Conservation (phyloP, 208 protist species). For the Entamoeba moshkovskii region DNA sequence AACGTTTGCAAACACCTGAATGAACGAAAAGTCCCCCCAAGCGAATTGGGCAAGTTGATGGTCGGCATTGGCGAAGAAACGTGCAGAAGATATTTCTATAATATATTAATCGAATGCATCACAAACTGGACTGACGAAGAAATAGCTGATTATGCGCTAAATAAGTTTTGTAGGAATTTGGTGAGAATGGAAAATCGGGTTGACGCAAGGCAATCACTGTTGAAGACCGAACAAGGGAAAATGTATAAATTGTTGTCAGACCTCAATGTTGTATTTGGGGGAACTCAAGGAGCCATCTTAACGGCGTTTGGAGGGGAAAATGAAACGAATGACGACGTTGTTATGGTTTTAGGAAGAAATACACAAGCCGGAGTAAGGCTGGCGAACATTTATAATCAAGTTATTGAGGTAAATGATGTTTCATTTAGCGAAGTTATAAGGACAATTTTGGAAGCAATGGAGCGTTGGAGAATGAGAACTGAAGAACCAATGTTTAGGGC, state of each 20-base stretch:
- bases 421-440: not conserved
- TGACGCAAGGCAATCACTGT: not conserved
- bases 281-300: not conserved
- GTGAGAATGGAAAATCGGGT: not conserved
- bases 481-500: not conserved
- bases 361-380: not conserved
- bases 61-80: not conserved
- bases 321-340: not conserved
- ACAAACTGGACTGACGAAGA: not conserved
- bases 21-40: not conserved
- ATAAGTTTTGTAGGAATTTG: not conserved
- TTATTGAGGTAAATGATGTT: not conserved
- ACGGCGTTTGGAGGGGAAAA: not conserved
- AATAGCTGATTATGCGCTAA: not conserved
- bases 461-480: not conserved
- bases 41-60: not conserved
- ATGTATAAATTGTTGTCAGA: not conserved
- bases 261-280: not conserved
- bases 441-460: not conserved
- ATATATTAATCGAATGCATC: not conserved
- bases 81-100: not conserved
- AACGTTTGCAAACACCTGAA: not conserved
- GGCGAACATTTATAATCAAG: not conserved
- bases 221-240: not conserved
- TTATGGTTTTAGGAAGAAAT: not conserved